Conservation (phyloP, 768 basidiomycete genomes). For the Cystobasidium onofrii region DNA sequence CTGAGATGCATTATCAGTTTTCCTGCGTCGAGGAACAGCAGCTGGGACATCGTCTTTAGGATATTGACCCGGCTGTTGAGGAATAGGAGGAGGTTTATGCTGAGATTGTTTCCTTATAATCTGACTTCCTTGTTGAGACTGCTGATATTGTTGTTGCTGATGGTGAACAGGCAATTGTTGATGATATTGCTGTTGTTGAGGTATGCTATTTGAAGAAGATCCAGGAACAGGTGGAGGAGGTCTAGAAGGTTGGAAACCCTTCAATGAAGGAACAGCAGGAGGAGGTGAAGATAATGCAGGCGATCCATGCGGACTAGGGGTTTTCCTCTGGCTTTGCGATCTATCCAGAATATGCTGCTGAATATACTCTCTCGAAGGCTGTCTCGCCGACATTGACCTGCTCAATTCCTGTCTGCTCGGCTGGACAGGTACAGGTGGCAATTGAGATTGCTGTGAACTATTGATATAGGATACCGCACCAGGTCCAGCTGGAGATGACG, state of each 20-base stretch:
- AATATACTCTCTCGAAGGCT: constrained; percentile 3
- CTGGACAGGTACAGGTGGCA: not conserved
- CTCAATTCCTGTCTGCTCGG: constrained; percentile 11
- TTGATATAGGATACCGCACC: not conserved
- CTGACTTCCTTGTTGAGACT: not conserved
- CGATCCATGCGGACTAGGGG: not conserved
- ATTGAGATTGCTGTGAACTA: not conserved
- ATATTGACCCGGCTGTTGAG: constrained; percentile 33
- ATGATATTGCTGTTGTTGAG: not conserved
- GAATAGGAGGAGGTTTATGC: not conserved
- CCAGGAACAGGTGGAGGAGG: constrained; percentile 31
- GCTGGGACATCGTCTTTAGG: constrained; percentile 49
- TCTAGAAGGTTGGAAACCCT: constrained; percentile 16
- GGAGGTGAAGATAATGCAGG: not conserved
- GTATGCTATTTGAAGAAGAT: not conserved
- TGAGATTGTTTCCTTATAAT: constrained; percentile 18
- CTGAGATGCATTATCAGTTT: constrained; percentile 68
- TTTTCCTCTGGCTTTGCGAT: constrained; percentile 9
- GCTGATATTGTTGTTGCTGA: not conserved
- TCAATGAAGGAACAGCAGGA: constrained; percentile 1
- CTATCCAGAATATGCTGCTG: constrained; percentile 12
- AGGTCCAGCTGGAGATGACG: constrained; percentile 16
- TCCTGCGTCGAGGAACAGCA: constrained; percentile 75
- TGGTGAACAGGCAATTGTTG: not conserved
- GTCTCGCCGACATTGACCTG: constrained; percentile 15